These are phyloP conservation scores for Elsinoe arachidis DNA, from an alignment of 2,329 filamentous ascomycete species.

Conservation along the genomic window DNA sequence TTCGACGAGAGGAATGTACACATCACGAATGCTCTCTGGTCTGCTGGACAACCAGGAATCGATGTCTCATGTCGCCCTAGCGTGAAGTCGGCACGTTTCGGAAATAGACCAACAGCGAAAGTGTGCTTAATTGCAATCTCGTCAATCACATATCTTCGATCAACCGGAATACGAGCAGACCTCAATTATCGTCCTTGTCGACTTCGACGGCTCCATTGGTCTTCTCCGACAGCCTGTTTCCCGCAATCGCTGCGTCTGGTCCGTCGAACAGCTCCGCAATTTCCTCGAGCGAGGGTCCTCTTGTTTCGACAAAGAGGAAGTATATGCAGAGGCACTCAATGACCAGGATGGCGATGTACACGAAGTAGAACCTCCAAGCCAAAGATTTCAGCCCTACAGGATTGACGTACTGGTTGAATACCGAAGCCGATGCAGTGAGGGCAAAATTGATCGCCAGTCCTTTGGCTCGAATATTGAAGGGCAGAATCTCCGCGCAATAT, in stretches of 20 bases:
- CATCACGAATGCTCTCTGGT: neutral
- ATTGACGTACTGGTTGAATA: slow-evolving; percentile 29
- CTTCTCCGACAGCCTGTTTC: neutral
- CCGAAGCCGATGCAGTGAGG: slow-evolving; percentile 20
- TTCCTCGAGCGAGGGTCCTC: slow-evolving; percentile 32
- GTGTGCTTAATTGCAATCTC: neutral
- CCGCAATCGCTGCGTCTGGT: neutral
- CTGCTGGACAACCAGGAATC: too few species aligned
- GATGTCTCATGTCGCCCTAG: neutral
- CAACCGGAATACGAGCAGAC: neutral
- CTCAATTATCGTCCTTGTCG: neutral
- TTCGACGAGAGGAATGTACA: neutral
- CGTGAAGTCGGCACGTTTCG: neutral
- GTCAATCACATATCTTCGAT: neutral
- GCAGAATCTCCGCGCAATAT: slow-evolving; percentile 25
- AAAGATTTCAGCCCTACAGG: slow-evolving; percentile 28
- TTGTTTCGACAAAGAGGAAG: slow-evolving; percentile 26
- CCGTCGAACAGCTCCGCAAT: slow-evolving; percentile 37
- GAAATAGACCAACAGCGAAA: neutral
- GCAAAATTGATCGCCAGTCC: slow-evolving; percentile 12
- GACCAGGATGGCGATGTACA: slow-evolving; percentile 25
- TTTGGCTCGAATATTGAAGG: slow-evolving; percentile 18
- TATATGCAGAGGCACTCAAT: slow-evolving; percentile 21
- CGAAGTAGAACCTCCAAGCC: slow-evolving; percentile 27
- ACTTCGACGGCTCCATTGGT: neutral